phyloP scores from a whole-genome alignment of 1,139 yeast genomes.

The Suhomyces yuchorum region DNA sequence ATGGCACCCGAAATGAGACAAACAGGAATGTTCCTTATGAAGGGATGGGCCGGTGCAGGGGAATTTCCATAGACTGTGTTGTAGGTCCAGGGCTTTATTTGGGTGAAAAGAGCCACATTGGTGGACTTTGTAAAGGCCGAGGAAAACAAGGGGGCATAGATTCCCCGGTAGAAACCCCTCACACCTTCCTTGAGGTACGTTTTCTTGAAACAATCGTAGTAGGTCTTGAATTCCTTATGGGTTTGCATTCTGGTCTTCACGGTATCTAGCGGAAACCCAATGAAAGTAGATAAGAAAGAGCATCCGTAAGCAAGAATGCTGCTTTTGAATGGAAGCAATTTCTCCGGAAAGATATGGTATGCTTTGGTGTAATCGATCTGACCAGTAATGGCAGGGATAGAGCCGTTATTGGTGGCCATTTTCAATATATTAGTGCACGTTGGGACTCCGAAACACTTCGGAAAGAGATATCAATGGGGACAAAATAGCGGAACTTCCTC shows the following conservation, averaged over 20 bases:
- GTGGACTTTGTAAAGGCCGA: constrained; percentile 67
- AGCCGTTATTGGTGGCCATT: constrained; percentile 12
- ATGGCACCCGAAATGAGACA: constrained; percentile 65
- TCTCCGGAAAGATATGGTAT: constrained; percentile 51
- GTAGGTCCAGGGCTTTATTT: constrained; percentile 53
- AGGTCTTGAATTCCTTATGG: constrained; percentile 56
- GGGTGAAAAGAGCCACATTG: constrained; percentile 67
- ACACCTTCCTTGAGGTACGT: constrained; percentile 67
- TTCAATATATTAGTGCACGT: neutral
- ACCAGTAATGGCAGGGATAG: constrained; percentile 51
- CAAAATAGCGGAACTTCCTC: neutral
- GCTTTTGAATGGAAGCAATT: constrained; percentile 56
- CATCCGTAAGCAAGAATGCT: constrained; percentile 65
- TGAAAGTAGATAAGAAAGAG: constrained; percentile 64
- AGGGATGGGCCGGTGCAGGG: constrained; percentile 32
- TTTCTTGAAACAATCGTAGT: constrained; percentile 58
- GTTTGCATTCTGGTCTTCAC: constrained; percentile 86
- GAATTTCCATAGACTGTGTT: constrained; percentile 24
- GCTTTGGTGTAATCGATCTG: constrained; percentile 39
- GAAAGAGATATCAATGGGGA: neutral
- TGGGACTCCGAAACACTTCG: neutral
- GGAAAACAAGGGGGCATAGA: constrained; percentile 69
- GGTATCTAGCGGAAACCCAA: constrained; percentile 86
- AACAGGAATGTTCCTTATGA: constrained; percentile 61
- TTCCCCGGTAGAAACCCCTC: constrained; percentile 74